phyloP scores from a whole-genome alignment of 768 basidiomycete species.

The Naganishia friedmannii region DNA sequence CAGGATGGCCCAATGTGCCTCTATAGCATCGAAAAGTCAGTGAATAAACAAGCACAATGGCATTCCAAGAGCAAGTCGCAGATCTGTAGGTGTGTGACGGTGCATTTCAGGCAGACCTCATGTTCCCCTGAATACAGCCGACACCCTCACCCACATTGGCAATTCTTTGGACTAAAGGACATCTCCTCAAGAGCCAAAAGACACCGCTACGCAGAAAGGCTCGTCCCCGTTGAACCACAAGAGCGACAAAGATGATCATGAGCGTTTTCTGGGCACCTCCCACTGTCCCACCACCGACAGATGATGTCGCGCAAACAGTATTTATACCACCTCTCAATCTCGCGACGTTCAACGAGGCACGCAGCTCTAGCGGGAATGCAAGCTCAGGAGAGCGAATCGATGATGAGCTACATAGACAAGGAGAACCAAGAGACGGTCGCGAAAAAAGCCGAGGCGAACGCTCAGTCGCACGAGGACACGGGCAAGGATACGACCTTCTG shows the following conservation, averaged over 20 bases:
- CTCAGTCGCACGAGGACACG: slow-evolving; percentile 8
- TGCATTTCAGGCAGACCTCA: background rate
- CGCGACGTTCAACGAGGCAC: background rate
- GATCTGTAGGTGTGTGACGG: too few species aligned
- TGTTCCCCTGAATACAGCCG: background rate
- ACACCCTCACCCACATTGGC: background rate
- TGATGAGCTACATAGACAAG: slow-evolving; percentile 1
- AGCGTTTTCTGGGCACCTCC: background rate
- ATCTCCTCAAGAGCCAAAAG: background rate
- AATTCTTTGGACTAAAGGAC: background rate
- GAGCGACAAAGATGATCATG: background rate
- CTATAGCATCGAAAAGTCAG: too few species aligned
- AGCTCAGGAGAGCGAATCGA: slow-evolving; percentile 7
- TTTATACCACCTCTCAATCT: background rate
- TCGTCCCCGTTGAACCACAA: background rate
- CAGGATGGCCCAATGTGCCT: too few species aligned
- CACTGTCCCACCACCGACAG: background rate
- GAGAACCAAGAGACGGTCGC: slow-evolving; percentile 19
- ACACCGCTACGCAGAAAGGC: background rate
- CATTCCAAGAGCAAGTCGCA: too few species aligned
- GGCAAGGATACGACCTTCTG: background rate
- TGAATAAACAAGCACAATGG: too few species aligned
- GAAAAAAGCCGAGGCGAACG: slow-evolving; percentile 15
- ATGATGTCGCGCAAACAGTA: background rate
- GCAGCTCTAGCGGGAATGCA: background rate